Conservation (phyloP, 1,284 basidiomycete genomes). For the Puccinia coronata region DNA sequence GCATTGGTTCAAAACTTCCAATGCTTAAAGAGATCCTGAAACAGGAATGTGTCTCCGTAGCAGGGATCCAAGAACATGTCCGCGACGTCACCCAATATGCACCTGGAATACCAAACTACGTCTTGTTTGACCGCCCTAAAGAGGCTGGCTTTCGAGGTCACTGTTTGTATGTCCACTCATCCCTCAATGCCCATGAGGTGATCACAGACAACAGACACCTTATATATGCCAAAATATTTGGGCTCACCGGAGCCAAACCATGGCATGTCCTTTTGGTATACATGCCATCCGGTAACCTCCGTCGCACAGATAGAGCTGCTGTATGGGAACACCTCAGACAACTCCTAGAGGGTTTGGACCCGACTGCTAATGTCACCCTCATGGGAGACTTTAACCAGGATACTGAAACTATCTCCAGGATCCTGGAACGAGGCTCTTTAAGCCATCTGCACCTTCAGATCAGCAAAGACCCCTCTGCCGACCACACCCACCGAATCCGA, state of each 20-base stretch:
- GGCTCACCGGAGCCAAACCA: background rate
- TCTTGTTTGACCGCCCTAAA: background rate
- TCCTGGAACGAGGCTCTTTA: too few species aligned
- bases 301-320: background rate
- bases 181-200: background rate
- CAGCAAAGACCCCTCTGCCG: too few species aligned
- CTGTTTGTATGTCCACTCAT: background rate
- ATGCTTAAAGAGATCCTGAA: background rate
- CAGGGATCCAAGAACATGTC: conserved; percentile 9
- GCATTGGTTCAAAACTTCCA: background rate
- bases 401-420: too few species aligned
- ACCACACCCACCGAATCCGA: too few species aligned
- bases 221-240: background rate
- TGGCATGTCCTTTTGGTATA: background rate
- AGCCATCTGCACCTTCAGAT: too few species aligned
- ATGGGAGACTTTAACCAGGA: too few species aligned
- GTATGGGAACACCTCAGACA: background rate
- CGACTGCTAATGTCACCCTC: too few species aligned
- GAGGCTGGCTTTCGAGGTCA: background rate
- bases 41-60: background rate
- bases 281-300: background rate
- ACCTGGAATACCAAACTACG: background rate
- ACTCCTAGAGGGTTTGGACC: too few species aligned
- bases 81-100: background rate
- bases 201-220: background rate